Percentiles rank a stretch among this genome's conserved stretches.
Conservation (phyloP, 2,329 filamentous ascomycete genomes). For the Tolypocladium guangdongense region DNA sequence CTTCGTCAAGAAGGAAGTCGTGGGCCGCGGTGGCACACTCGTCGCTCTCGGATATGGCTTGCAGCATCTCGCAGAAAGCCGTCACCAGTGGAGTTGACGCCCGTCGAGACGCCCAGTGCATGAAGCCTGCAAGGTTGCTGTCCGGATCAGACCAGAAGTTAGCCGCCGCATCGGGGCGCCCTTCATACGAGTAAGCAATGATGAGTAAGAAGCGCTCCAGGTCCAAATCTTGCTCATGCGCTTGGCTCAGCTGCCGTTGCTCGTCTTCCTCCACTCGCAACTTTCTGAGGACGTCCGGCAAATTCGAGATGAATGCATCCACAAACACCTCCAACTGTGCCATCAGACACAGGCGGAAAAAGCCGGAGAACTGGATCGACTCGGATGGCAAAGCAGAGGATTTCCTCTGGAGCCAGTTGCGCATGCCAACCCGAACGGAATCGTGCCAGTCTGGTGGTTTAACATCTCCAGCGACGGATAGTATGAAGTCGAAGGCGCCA, state of each 20-base stretch:
- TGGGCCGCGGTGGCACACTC: conserved; percentile 78
- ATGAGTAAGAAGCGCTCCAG: conserved; percentile 87
- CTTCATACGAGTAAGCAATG: conserved; percentile 84
- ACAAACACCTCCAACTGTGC: conserved; percentile 77
- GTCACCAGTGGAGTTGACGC: conserved; percentile 94
- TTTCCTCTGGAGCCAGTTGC: conserved; percentile 74
- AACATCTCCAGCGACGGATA: conserved; percentile 74
- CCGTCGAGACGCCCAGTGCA: conserved; percentile 92
- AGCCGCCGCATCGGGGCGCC: conserved; percentile 70
- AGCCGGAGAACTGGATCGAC: conserved; percentile 54
- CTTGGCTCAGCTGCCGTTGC: conserved; percentile 58
- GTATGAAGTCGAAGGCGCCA: conserved; percentile 83
- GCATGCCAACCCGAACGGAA: conserved; percentile 70
- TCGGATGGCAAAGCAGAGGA: conserved; percentile 60
- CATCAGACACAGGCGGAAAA: conserved; percentile 65
- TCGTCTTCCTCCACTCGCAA: conserved; percentile 85
- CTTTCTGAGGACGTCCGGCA: conserved; percentile 82
- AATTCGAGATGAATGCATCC: conserved; percentile 88
- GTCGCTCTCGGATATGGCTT: conserved; percentile 73
- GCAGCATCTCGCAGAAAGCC: conserved; percentile 93
- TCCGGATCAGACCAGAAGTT: conserved; percentile 90
- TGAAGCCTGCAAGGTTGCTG: conserved; percentile 84
- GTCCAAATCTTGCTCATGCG: conserved; percentile 57
- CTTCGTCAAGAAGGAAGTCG: conserved; percentile 81
- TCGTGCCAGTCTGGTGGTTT: conserved; percentile 79